Evolutionary conservation across 2,329 filamentous ascomycete genomes (phyloP).

Genomic region (Pseudogymnoascus sp.): DNA sequence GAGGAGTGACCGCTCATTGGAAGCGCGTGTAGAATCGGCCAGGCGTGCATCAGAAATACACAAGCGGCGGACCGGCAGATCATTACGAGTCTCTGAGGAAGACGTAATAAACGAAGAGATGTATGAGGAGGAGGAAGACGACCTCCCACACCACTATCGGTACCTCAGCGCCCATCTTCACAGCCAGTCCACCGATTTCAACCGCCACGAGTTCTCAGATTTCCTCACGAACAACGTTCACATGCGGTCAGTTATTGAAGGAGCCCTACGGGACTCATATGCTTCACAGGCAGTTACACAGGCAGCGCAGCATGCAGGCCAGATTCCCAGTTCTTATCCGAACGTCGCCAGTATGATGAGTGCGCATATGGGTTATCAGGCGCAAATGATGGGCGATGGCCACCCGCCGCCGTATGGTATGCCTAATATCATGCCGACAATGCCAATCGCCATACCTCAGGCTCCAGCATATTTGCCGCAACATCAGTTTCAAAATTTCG

Average conservation of each 20-base stretch:
- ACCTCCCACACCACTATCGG: conserved; percentile 59
- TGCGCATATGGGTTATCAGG: neutral
- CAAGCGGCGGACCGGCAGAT: conserved; percentile 76
- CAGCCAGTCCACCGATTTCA: conserved; percentile 19
- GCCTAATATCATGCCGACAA: neutral
- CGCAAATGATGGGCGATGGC: neutral
- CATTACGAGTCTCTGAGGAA: conserved; percentile 72
- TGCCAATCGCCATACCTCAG: neutral
- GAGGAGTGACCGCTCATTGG: conserved; percentile 75
- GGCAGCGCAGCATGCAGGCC: neutral
- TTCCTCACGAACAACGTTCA: conserved; percentile 50
- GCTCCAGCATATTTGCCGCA: neutral
- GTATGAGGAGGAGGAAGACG: conserved; percentile 92
- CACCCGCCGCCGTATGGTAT: neutral
- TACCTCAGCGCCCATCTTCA: conserved; percentile 52
- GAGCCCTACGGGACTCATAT: neutral
- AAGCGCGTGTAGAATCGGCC: conserved; percentile 82
- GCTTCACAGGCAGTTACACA: neutral
- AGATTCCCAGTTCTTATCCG: neutral
- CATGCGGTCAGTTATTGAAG: neutral
- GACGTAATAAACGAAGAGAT: conserved; percentile 88
- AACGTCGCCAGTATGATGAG: neutral
- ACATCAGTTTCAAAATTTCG: neutral
- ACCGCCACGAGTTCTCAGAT: conserved; percentile 28
- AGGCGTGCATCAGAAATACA: conserved; percentile 84